phyloP scores from a whole-genome alignment of 2,329 filamentous ascomycete species.

The Calonectria ilicicola region DNA sequence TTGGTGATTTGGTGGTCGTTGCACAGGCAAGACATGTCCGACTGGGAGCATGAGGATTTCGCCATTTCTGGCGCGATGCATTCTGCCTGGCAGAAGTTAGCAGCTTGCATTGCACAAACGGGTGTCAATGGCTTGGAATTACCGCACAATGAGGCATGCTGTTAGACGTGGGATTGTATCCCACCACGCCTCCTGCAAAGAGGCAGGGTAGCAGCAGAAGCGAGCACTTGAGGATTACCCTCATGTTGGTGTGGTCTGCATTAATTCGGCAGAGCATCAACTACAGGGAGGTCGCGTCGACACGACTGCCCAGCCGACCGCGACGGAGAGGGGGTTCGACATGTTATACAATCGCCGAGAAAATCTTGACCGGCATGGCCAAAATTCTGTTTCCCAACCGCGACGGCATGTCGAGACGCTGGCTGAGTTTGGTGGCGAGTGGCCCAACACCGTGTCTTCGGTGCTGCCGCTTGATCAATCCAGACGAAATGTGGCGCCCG shows the following conservation, averaged over 20 bases:
- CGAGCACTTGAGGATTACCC: not conserved
- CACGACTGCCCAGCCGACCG: not conserved
- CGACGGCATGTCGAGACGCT: not conserved
- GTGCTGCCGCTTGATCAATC: not conserved
- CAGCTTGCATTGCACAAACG: not conserved
- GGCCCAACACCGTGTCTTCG: not conserved
- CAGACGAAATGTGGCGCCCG: not conserved
- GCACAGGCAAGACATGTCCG: not conserved
- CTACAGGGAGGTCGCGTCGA: not conserved
- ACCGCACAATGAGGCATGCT: constrained; percentile 1
- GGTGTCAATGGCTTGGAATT: not conserved
- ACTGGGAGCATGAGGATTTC: not conserved
- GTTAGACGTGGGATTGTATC: not conserved
- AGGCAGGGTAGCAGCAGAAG: not conserved
- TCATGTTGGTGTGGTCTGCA: not conserved
- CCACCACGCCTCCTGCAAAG: not conserved
- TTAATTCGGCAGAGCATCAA: not conserved
- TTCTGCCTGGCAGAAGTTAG: not conserved
- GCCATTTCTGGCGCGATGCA: not conserved
- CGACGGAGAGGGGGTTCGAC: not conserved
- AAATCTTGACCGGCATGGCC: not conserved
- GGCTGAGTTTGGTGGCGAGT: not conserved
- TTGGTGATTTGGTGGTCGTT: not conserved
- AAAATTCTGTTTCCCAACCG: not conserved
- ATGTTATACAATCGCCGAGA: not conserved